Base-by-base conservation (phyloP, 164 flowering plant genomes). In the Annona cherimola region DNA sequence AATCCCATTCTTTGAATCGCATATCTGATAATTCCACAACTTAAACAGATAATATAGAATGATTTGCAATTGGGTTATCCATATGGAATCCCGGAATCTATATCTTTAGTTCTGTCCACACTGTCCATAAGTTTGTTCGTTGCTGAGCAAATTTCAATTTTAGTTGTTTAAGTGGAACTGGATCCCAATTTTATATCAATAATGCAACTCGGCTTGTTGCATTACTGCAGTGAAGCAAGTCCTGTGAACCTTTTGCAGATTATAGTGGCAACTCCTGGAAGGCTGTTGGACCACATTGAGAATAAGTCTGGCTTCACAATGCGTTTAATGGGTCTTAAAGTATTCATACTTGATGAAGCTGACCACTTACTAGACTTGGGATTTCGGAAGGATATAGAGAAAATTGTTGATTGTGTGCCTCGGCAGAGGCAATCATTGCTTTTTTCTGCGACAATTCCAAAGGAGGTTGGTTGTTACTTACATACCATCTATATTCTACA, bases 341-440 rank as follows among this genome's bases (percentile, higher is more conserved):
- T 93, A 87, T 88, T 96, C 70, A 77, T 96, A 70, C 81, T 96
- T 69, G 99, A 96, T 83, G 99, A 96, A 85, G 98, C 97, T 76
- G 97, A 92, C 75, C 90, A 84, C 76, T 85, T 96, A 68, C 78
- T 96, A 67, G 94, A 93, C 83, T 84, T 96, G 70, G 99, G 99
- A 42, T 96, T 92, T 62, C 87, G 98, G 39, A 92, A 87, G 80
- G 99, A 96, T 71, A 76, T 96, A 46, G 99, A 93, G 78, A 92
- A 84, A 75, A 83, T 96, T 65, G 91, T 88, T 78, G 99, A 96
- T 80, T 90, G 98, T 81, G 79, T 96, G 78, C 98, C 99, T 60
- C 95, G 98, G 41, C 84, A 79, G 73, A 86, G 97, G 78, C 99
- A 96, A 72, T 88, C 99, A 62, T 75, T 96, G 78, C 79, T 96